A percentile compares a stretch with the other conserved stretches of the same genome.
Evolutionary conservation across 1,284 basidiomycete genomes (phyloP).

Genomic region (Ganoderma lucidum): DNA sequence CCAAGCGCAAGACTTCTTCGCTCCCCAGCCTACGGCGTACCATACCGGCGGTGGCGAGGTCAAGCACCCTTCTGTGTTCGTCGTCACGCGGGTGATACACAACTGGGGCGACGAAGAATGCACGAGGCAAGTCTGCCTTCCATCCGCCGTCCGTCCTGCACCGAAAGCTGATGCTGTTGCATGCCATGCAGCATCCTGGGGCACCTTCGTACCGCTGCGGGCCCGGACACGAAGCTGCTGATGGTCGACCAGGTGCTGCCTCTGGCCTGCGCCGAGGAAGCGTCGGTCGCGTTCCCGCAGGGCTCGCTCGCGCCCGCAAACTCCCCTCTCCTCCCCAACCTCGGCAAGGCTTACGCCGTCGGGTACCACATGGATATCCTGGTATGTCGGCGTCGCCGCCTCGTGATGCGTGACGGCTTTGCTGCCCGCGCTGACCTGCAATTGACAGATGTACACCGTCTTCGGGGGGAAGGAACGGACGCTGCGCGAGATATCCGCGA

Average conservation of each 20-base stretch:
- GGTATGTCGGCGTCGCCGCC: conserved; percentile 52
- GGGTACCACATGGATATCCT: conserved; percentile 56
- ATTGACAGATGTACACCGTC: conserved; percentile 63
- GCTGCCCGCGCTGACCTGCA: background rate
- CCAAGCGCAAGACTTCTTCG: conserved; percentile 72
- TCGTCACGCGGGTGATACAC: conserved; percentile 74
- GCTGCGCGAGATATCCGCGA: conserved; percentile 59
- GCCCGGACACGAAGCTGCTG: conserved; percentile 61
- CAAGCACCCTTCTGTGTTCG: conserved; percentile 53
- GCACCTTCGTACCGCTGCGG: conserved; percentile 43
- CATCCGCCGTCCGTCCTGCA: background rate
- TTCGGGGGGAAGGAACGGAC: conserved; percentile 74
- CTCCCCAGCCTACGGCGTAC: conserved; percentile 39
- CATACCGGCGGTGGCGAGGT: background rate
- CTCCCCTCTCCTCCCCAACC: conserved; percentile 22
- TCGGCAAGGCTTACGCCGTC: conserved; percentile 16
- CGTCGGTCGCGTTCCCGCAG: conserved; percentile 20
- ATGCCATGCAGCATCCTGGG: conserved; percentile 41
- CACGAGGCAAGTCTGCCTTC: conserved; percentile 14
- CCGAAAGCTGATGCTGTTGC: background rate
- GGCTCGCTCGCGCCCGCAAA: conserved; percentile 19
- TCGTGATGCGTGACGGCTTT: no score
- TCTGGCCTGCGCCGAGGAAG: conserved; percentile 25
- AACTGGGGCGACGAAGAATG: conserved; percentile 68
- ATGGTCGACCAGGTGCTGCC: conserved; percentile 56